Evolutionary conservation across 2,329 filamentous ascomycete species (phyloP).

Genomic region (Xylariaceae sp.): DNA sequence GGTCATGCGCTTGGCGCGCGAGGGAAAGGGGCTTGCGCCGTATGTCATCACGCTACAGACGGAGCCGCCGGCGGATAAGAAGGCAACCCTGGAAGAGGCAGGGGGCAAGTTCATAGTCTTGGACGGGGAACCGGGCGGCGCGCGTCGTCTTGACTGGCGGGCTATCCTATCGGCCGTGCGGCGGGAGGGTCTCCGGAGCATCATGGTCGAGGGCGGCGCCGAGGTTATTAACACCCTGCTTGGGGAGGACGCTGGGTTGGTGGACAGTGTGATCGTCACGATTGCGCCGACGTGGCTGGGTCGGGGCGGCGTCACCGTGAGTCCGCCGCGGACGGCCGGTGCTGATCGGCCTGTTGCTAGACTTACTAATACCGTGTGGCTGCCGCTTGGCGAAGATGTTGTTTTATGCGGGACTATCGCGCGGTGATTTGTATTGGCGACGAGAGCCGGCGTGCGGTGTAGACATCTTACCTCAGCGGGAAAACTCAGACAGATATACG

Average conservation of each 20-base stretch:
- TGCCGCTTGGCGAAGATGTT: constrained; percentile 75
- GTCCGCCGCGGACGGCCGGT: constrained; percentile 56
- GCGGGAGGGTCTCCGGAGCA: constrained; percentile 61
- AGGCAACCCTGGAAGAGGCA: constrained; percentile 41
- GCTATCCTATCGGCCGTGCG: constrained; percentile 57
- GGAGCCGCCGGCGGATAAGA: constrained; percentile 43
- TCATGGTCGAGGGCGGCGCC: constrained; percentile 91
- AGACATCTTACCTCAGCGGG: background rate
- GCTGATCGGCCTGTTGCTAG: constrained; percentile 56
- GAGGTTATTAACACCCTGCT: constrained; percentile 78
- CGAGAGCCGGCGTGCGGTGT: too few species aligned
- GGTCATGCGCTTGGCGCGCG: constrained; percentile 60
- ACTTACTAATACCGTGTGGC: constrained; percentile 66
- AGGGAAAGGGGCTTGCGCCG: constrained; percentile 66
- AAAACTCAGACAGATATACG: background rate
- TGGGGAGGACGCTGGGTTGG: constrained; percentile 53
- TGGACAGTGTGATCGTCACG: constrained; percentile 80
- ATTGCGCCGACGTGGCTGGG: constrained; percentile 91
- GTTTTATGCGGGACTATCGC: constrained; percentile 68
- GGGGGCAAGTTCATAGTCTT: constrained; percentile 52
- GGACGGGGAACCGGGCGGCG: constrained; percentile 29
- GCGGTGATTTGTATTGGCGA: background rate
- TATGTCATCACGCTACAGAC: constrained; percentile 60
- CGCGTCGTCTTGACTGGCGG: constrained; percentile 57
- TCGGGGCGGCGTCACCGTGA: constrained; percentile 72